Evolutionary conservation across 352 stramenopile species (phyloP).

Genomic region (Phytophthora pistaciae): DNA sequence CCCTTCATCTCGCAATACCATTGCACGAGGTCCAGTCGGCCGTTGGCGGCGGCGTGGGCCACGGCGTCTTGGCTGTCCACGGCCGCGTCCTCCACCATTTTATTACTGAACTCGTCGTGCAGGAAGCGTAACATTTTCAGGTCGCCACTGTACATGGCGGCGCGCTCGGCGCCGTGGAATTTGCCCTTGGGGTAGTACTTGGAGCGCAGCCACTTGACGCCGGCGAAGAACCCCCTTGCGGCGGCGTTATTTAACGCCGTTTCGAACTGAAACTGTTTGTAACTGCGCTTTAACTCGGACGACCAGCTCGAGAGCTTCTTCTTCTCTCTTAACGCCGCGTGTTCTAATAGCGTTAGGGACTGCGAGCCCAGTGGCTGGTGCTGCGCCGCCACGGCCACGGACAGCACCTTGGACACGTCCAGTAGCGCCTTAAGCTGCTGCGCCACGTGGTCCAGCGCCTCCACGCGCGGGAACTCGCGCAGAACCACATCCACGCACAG

Average conservation of each 20-base stretch:
- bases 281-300: constrained; percentile 45
- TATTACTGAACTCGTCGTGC: constrained; percentile 42
- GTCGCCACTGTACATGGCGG: constrained; percentile 44
- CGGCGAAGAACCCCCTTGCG: constrained; percentile 29
- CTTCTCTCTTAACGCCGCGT: constrained; percentile 36
- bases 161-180: constrained; percentile 46
- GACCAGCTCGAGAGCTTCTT: constrained; percentile 43
- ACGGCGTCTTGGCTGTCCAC: constrained; percentile 50
- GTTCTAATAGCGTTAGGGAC: constrained; percentile 34
- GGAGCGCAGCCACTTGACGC: constrained; percentile 39
- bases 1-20: constrained; percentile 55
- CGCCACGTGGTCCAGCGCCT: constrained; percentile 40
- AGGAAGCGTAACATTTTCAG: constrained; percentile 47
- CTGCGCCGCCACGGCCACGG: constrained; percentile 34
- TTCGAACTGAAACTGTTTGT: constrained; percentile 51
- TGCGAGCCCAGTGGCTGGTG: constrained; percentile 22
- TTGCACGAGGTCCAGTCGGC: constrained; percentile 43
- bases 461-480: constrained; percentile 23
- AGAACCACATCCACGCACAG: constrained; percentile 44
- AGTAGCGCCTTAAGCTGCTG: constrained; percentile 34
- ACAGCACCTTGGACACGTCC: constrained; percentile 44
- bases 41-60: constrained; percentile 40
- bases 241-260: constrained; percentile 39
- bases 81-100: constrained; percentile 42
- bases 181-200: constrained; percentile 44